phyloP scores from a whole-genome alignment of 441 rosid species.

The Erodium trifolium region DNA sequence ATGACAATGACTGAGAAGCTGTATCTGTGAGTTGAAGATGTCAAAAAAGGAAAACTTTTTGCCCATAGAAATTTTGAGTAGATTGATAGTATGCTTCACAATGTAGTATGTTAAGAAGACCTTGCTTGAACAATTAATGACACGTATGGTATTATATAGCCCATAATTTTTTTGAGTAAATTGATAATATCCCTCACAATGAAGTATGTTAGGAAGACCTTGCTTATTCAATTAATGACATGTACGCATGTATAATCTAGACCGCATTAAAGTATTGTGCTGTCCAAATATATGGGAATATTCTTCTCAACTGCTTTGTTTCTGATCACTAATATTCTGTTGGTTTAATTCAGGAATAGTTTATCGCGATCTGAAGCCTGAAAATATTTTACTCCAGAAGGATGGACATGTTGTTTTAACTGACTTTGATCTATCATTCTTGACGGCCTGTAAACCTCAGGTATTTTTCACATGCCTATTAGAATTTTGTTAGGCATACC shows the following conservation, averaged over 20 bases:
- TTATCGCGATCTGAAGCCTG: slow-evolving; percentile 93
- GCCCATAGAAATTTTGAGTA: neutral
- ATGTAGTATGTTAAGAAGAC: neutral
- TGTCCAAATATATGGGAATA: neutral
- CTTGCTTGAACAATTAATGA: neutral
- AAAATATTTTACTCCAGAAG: slow-evolving; percentile 75
- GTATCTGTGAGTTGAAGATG: neutral
- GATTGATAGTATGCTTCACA: neutral
- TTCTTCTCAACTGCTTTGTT: neutral
- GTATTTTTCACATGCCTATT: slow-evolving; percentile 30
- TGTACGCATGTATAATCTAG: neutral
- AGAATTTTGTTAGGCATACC: neutral
- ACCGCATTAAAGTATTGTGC: neutral
- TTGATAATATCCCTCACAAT: neutral
- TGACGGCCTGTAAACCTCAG: slow-evolving; percentile 70
- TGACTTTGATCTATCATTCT: slow-evolving; percentile 87
- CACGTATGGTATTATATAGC: too few relatives aligned
- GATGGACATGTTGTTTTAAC: slow-evolving; percentile 78
- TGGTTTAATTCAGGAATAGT: slow-evolving; percentile 49
- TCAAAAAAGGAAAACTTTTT: neutral
- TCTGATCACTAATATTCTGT: neutral
- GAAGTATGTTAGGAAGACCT: neutral
- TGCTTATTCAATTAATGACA: neutral
- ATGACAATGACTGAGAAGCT: neutral
- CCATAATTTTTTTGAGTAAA: neutral